A percentile compares a stretch with the other conserved stretches of the same genome.
These are phyloP conservation scores for Salicornia ramosissima DNA, from an alignment of 148 eudicot species.

Conservation along the genomic window DNA sequence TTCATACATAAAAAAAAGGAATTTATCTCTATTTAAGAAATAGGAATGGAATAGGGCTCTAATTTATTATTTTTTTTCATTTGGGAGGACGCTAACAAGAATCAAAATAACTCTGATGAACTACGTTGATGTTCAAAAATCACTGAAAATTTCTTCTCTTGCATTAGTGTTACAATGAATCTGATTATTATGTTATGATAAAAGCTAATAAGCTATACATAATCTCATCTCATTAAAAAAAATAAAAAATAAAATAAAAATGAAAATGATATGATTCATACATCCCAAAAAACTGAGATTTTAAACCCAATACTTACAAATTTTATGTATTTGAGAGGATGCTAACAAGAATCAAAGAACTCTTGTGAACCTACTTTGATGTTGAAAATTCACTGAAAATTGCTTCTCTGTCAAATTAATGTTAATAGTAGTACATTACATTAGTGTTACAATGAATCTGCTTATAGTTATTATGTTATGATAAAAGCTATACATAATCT, in stretches of 20 bases:
- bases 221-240: background rate
- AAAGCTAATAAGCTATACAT: background rate
- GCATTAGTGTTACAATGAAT: background rate
- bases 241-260: background rate
- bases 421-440: background rate
- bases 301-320: too few relatives aligned
- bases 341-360: too few relatives aligned
- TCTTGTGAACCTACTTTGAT: background rate
- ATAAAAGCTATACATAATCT: slow-evolving; percentile 3
- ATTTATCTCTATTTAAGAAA: too few relatives aligned
- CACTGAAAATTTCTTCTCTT: background rate
- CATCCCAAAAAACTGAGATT: slow-evolving; percentile 6
- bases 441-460: background rate
- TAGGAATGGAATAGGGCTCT: too few relatives aligned
- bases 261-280: background rate
- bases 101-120: background rate
- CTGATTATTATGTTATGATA: background rate
- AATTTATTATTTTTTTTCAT: too few relatives aligned
- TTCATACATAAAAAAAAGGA: too few relatives aligned
- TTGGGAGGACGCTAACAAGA: too few relatives aligned
- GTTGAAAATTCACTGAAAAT: background rate
- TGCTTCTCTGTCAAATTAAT: background rate
- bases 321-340: too few relatives aligned
- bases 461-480: background rate
- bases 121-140: background rate